These are phyloP conservation scores for Dactylellina cionopaga DNA, from an alignment of 2,329 filamentous ascomycete genomes.

Conservation along the genomic window DNA sequence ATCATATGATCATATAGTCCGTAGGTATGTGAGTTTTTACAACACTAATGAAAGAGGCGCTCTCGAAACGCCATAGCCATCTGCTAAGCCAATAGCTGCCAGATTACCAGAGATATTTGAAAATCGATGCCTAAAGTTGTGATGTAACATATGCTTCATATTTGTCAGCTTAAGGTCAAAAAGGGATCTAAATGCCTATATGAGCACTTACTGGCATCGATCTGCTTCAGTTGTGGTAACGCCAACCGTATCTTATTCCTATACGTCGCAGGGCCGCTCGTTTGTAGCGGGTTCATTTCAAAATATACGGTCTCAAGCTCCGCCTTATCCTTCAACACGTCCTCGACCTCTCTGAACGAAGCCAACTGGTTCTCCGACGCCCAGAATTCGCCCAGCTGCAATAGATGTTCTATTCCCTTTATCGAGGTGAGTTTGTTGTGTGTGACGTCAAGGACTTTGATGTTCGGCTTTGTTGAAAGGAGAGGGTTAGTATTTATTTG, in stretches of 20 bases:
- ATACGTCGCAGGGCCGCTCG: slow-evolving; percentile 81
- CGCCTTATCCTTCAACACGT: slow-evolving; percentile 79
- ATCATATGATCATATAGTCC: too few relatives aligned
- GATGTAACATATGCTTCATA: slow-evolving; percentile 25
- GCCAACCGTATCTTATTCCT: slow-evolving; percentile 91
- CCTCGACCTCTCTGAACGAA: slow-evolving; percentile 85
- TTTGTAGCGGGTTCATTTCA: slow-evolving; percentile 90
- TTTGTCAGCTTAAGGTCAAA: background rate
- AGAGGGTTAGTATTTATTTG: background rate
- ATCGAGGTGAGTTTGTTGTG: slow-evolving; percentile 85
- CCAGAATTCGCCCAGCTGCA: slow-evolving; percentile 88
- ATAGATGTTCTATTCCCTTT: slow-evolving; percentile 74
- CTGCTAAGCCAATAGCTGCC: too few relatives aligned
- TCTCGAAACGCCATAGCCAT: too few relatives aligned
- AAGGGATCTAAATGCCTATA: background rate
- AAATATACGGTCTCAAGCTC: slow-evolving; percentile 83
- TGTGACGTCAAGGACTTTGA: slow-evolving; percentile 86
- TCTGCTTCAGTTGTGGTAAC: slow-evolving; percentile 87
- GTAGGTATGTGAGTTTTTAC: too few relatives aligned
- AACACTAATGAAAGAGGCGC: too few relatives aligned
- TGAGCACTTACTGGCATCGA: slow-evolving; percentile 87
- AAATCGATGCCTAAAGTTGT: background rate
- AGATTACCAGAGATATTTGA: too few relatives aligned
- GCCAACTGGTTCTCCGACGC: slow-evolving; percentile 85
- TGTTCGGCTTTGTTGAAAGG: slow-evolving; percentile 62